Percentiles rank a stretch among this genome's conserved stretches.
Evolutionary conservation across 208 protist species (phyloP).

Genomic region (Trypanosoma scelopori): DNA sequence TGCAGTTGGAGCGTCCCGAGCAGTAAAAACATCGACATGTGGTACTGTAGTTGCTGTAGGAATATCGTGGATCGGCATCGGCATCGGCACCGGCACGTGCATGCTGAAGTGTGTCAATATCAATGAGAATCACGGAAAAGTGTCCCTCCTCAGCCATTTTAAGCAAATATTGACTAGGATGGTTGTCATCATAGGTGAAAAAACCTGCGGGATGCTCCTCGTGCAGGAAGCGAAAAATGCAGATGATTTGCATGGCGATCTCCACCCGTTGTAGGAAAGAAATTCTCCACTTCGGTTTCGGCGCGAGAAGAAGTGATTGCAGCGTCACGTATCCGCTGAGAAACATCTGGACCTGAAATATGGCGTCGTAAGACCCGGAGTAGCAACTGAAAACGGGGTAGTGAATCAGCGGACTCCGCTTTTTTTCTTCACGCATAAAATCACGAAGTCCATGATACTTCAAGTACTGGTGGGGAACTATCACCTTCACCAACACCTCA

Average conservation of each 20-base stretch:
- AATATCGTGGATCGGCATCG: neutral
- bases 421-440: slow-evolving; percentile 7
- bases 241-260: slow-evolving; percentile 22
- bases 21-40: slow-evolving; percentile 24
- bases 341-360: slow-evolving; percentile 21
- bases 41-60: slow-evolving; percentile 14
- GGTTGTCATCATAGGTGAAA: slow-evolving; percentile 24
- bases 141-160: neutral
- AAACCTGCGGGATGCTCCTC: slow-evolving; percentile 12
- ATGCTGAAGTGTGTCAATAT: slow-evolving; percentile 28
- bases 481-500: slow-evolving; percentile 17
- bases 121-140: slow-evolving; percentile 19
- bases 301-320: neutral
- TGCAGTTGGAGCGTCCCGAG: slow-evolving; percentile 19
- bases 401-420: slow-evolving; percentile 18
- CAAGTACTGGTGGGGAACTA: slow-evolving; percentile 21
- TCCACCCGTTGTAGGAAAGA: slow-evolving; percentile 7
- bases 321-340: slow-evolving; percentile 7
- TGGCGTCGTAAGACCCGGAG: slow-evolving; percentile 15
- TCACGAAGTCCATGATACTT: slow-evolving; percentile 14
- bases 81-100: neutral
- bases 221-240: slow-evolving; percentile 23
- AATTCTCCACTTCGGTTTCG: neutral
- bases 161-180: slow-evolving; percentile 19
- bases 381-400: slow-evolving; percentile 25